Evolutionary conservation across 2,329 filamentous ascomycete species (phyloP), one percentile per base, ranked within the genome.

Genomic region (Pseudovirgaria hyperparasitica): DNA sequence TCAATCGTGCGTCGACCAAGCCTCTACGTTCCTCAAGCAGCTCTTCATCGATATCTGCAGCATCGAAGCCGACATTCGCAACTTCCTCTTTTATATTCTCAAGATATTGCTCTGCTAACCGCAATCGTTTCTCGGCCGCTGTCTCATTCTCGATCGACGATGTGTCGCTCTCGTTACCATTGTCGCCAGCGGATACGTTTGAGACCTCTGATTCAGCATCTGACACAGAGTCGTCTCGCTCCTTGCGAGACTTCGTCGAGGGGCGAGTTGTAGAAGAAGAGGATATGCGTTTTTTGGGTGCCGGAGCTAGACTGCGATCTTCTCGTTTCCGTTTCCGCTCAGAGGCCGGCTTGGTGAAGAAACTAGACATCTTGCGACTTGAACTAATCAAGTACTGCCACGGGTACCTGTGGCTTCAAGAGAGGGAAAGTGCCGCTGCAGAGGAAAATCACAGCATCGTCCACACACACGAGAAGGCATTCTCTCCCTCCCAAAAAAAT

Each of bases 41-140:
- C 48, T 98, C 90, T 32, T 79, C 70, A 57, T 96, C 90, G 32
- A 98, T 81, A 28, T 96, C 82, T 41, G 78, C 85, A 6, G 90
- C 90, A 56, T 98, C 85, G 47, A 96, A 98, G 20, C 85, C 90
- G 28, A 68, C 69, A 37, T 84, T 79, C 31, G 64, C 54, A 15
- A 63, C 56, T 41, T 93, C 80, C 44, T 80, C 70, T 44, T 79
- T 74, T 35, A 94, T 75, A 49, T 92, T 93, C 29, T 93, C 79
- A 29, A 98, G 69, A 52, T 98, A 96, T 44, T 82, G 75, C 58
- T 96, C 84, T 16, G 90, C 90, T 16, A 98, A 68, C 38, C 82
- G 74, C 45, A 93, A 58, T 42, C 90, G 70, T 53, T 82, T 77
- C 49, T 94, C 85, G 19, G 84, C 86, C 2, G 80, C 85, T 13